phyloP scores from a whole-genome alignment of 2,329 filamentous ascomycete species.

The Pezicula radicicola region DNA sequence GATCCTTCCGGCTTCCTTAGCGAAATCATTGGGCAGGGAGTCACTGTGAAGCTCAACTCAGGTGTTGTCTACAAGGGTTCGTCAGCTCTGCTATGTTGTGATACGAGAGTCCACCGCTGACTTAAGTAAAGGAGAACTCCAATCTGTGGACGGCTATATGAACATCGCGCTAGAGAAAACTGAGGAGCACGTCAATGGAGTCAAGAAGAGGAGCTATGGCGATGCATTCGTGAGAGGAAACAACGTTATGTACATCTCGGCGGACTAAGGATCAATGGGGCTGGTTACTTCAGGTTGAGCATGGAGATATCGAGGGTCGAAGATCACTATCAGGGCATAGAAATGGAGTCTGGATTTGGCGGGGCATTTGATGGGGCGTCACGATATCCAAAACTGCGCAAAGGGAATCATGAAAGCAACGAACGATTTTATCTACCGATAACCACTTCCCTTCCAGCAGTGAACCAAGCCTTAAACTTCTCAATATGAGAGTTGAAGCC shows the following conservation, averaged over 20 bases:
- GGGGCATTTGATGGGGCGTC: slow-evolving; percentile 9
- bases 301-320: too few relatives aligned
- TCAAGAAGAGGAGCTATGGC: slow-evolving; percentile 78
- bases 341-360: slow-evolving; percentile 9
- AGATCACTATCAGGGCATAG: neutral
- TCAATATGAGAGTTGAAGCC: slow-evolving; percentile 5
- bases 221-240: slow-evolving; percentile 96
- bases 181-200: slow-evolving; percentile 84
- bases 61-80: slow-evolving; percentile 95
- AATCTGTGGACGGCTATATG: slow-evolving; percentile 99
- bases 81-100: slow-evolving; percentile 16
- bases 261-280: slow-evolving; percentile 18
- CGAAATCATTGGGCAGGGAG: slow-evolving; percentile 90
- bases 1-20: slow-evolving; percentile 92
- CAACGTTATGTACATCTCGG: slow-evolving; percentile 51
- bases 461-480: slow-evolving; percentile 1
- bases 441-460: too few relatives aligned
- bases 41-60: slow-evolving; percentile 98
- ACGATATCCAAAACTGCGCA: neutral
- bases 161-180: slow-evolving; percentile 98
- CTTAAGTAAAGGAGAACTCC: slow-evolving; percentile 69
- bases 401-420: slow-evolving; percentile 2
- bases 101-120: slow-evolving; percentile 10
- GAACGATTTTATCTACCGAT: neutral
- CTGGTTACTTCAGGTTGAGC: too few relatives aligned